Base-by-base conservation (phyloP, 768 basidiomycete species). In the Pleurotus pulmonarius region DNA sequence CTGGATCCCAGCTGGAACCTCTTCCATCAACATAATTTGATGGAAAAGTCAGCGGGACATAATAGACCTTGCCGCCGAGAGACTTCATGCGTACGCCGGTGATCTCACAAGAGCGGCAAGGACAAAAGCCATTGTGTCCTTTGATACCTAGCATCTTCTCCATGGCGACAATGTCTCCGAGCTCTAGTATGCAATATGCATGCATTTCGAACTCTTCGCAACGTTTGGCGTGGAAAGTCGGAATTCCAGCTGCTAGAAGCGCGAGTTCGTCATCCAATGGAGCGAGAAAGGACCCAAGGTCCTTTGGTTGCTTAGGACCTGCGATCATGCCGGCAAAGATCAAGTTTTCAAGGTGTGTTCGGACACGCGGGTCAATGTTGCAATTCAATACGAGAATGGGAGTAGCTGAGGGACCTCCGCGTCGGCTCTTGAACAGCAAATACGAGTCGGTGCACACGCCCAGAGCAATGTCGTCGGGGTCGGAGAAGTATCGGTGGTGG, bases 391-490 rank as follows among this genome's bases (percentile, higher is more conserved):
- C 9, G 15, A 82, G 57, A 5, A 82, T 58, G 0, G 78, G 80
- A 65, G 75, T 81, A 8, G 68, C 68, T 0, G 75, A 75, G 3
- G 60, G 59, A 0, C 59, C 59, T 3, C 64, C 56, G 3, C 65
- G 65, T 0, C 67, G 63, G 1, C 65, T 58, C 37, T 72, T 71
- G 59, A 73, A 77, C 3, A 74, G 69, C 0, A 64, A 60, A 61
- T 78, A 78, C 0, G 80, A 74, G 63, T 83, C 78, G 0, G 70
- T 69, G 3, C 71, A 73, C 1, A 80, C 55, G 0, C 69, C 73
- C 5, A 82, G 65, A 1, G 78, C 77, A 18, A 82, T 63, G 51
- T 82, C 78, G 5, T 64, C 65, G 0, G 39, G 41, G 16, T 71
- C 69, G 0, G 64, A 63, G 54, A 83, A 83, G 61, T 66, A 74